Conservation (phyloP, 2,329 filamentous ascomycete genomes). For the Dactylonectria macrodidyma region DNA sequence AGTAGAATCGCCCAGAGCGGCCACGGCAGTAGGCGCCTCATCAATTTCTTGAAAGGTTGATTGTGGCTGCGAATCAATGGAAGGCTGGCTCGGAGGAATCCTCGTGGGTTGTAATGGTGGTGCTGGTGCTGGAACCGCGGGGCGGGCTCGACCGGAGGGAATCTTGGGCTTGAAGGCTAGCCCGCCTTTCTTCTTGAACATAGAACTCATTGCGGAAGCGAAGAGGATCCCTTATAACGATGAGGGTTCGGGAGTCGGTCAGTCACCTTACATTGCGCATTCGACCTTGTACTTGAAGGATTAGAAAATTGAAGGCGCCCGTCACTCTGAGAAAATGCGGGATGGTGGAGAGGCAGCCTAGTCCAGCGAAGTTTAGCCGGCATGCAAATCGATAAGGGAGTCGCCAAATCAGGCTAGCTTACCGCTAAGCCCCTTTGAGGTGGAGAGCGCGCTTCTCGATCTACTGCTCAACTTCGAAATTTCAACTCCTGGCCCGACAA, state of each 20-base stretch:
- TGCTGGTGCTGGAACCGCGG: constrained; percentile 57
- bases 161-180: constrained; percentile 80
- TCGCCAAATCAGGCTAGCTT: constrained; percentile 51
- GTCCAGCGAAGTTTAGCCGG: constrained; percentile 53
- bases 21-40: constrained; percentile 17
- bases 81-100: constrained; percentile 32
- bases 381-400: constrained; percentile 52
- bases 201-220: constrained; percentile 70
- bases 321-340: constrained; percentile 47
- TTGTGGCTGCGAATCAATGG: constrained; percentile 34
- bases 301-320: constrained; percentile 40
- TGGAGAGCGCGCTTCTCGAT: constrained; percentile 54
- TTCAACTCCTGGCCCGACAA: constrained; percentile 58
- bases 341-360: constrained; percentile 42
- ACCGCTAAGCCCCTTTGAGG: constrained; percentile 55
- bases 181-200: constrained; percentile 77
- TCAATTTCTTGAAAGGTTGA: constrained; percentile 19
- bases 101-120: constrained; percentile 45
- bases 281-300: constrained; percentile 18
- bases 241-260: constrained; percentile 26
- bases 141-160: constrained; percentile 67
- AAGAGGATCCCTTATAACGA: constrained; percentile 30
- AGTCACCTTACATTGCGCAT: constrained; percentile 38
- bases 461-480: constrained; percentile 62
- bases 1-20: not conserved